Evolutionary conservation across 2,329 filamentous ascomycete species (phyloP), one percentile per base, ranked within the genome.

Genomic region (Fusarium papillatum): DNA sequence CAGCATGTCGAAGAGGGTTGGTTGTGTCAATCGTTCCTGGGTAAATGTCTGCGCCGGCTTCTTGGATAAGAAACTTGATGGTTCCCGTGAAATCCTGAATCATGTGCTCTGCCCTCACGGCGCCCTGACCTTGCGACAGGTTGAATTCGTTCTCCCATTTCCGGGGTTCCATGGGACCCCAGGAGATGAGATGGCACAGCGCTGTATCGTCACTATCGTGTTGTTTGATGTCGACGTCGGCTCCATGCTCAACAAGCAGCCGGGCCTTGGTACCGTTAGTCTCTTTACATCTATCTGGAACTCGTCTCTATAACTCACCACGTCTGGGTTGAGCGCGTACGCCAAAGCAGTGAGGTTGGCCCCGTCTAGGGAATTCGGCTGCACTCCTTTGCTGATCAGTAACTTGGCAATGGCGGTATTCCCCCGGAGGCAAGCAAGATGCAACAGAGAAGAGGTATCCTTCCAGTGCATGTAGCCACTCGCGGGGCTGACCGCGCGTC

Each of bases 371-470:
- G 59, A 29, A 66, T 77, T 59, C 10, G 65, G 66, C 5, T 67
- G 48, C 29, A 46, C 39, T 8, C 72, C 75, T 0, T 41, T 69
- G 3, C 61, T 43, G 10, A 77, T 60, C 34, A 77, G 59, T 16
- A 76, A 31, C 16, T 69, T 60, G 3, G 39, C 70, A 26, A 77
- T 46, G 2, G 72, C 70, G 16, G 70, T 76, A n/a, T 77, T 77
- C 10, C 75, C 75, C 17, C 72, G 69, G n/a, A 77, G 34, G 19
- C 75, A 77, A 11, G 75, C 59, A 26, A 77, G 26, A 36, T 77
- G 75, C 43, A 77, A 59, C 24, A 77, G 75, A 22, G 64, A 57
- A 11, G 66, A 73, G 16, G 36, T 50, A 5, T 59, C 41, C 26
- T 57, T 68, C 69, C 66, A 76, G 55, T 69, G 64, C 29, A 76